These are phyloP conservation scores for Aspergillus saccharolyticus DNA, from an alignment of 495 filamentous ascomycete genomes.

Conservation along the genomic window DNA sequence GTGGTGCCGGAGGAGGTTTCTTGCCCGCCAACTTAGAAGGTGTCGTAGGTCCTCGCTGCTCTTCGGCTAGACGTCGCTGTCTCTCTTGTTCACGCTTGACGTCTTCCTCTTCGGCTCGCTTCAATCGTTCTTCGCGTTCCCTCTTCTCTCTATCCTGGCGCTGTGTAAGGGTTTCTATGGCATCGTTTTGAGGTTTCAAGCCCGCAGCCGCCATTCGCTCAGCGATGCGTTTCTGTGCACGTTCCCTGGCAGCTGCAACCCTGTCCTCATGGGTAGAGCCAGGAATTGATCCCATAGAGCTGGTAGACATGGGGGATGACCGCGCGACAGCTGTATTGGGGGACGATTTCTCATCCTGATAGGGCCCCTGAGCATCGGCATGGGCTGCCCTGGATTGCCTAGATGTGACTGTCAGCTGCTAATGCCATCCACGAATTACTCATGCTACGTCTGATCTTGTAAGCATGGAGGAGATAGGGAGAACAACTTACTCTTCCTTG, in stretches of 20 bases:
- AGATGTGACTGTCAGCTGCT: slow-evolving; percentile 1
- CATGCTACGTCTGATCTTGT: neutral
- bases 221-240: slow-evolving; percentile 96
- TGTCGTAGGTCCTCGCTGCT: slow-evolving; percentile 62
- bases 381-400: slow-evolving; percentile 24
- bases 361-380: slow-evolving; percentile 22
- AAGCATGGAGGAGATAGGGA: neutral
- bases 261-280: slow-evolving; percentile 88
- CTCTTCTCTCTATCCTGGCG: slow-evolving; percentile 81
- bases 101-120: slow-evolving; percentile 92
- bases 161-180: slow-evolving; percentile 74
- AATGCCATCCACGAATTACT: neutral
- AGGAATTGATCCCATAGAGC: slow-evolving; percentile 43
- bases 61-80: slow-evolving; percentile 78
- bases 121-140: slow-evolving; percentile 79
- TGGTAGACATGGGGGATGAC: slow-evolving; percentile 38
- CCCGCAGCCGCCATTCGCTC: slow-evolving; percentile 92
- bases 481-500: slow-evolving; percentile 58
- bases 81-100: slow-evolving; percentile 81
- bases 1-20: slow-evolving; percentile 80
- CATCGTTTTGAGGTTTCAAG: slow-evolving; percentile 66
- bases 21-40: slow-evolving; percentile 55
- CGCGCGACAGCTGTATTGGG: slow-evolving; percentile 28
- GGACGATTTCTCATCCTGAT: slow-evolving; percentile 22
- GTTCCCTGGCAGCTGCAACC: slow-evolving; percentile 92